A percentile compares a stretch with the other conserved stretches of the same genome.
phyloP scores from a whole-genome alignment of 805 yeast genomes.

The Candida stauntonica region DNA sequence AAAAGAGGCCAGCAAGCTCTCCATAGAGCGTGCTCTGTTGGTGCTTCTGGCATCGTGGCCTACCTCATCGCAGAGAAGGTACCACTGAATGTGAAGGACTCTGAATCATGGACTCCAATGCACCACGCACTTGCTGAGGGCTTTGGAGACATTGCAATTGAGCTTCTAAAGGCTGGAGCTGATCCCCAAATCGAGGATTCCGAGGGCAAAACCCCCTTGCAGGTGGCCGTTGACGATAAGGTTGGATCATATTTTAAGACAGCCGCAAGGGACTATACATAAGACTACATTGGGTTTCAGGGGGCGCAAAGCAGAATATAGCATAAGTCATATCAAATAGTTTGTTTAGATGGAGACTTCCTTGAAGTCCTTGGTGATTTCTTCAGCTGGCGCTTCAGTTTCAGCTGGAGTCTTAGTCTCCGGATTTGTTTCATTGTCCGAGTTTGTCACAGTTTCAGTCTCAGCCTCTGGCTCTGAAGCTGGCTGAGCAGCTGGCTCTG shows the following conservation, averaged over 20 bases:
- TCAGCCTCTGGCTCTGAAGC: slow-evolving; percentile 15
- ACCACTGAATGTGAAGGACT: slow-evolving; percentile 66
- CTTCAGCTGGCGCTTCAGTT: not conserved
- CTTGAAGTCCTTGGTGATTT: slow-evolving; percentile 19
- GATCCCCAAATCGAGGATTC: slow-evolving; percentile 42
- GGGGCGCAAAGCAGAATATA: too few species aligned
- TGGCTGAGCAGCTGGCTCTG: too few species aligned
- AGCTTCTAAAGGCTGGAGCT: slow-evolving; percentile 64
- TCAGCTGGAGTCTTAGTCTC: slow-evolving; percentile 12
- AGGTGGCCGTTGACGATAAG: slow-evolving; percentile 53
- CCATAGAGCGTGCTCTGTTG: slow-evolving; percentile 81
- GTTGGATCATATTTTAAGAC: slow-evolving; percentile 36
- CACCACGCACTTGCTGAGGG: slow-evolving; percentile 94
- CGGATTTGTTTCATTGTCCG: slow-evolving; percentile 5
- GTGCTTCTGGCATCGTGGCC: slow-evolving; percentile 54
- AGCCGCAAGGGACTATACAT: too few species aligned
- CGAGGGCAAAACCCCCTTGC: slow-evolving; percentile 51
- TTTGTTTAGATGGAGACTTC: slow-evolving; percentile 18
- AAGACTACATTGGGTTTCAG: too few species aligned
- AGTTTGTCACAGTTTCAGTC: too few species aligned
- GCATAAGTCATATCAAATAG: not conserved
- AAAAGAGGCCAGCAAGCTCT: slow-evolving; percentile 60
- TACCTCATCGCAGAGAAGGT: slow-evolving; percentile 49
- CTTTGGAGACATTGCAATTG: slow-evolving; percentile 67
- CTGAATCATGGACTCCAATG: slow-evolving; percentile 76